Evolutionary conservation across 2,329 filamentous ascomycete genomes (phyloP), one percentile per base, ranked within the genome.

Genomic region (Coniochaeta prunicola): DNA sequence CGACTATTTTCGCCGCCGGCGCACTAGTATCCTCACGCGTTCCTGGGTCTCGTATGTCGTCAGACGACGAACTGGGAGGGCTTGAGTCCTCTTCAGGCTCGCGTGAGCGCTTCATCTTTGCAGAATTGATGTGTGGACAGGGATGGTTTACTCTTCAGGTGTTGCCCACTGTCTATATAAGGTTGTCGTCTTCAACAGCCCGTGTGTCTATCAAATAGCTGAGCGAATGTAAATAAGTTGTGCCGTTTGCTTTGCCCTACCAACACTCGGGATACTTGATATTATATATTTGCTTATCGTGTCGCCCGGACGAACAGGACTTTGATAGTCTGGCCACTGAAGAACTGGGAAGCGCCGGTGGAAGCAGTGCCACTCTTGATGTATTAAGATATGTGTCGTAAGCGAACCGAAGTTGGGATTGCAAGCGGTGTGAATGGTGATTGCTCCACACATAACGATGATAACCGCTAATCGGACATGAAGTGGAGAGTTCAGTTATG

Each of bases 61-160:
- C 34, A n/a, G 53, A 19, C 8, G 15, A 21, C 21, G 36, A 21
- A 26, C 64, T 58, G 17, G 55, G 33, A 19, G 62, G 59, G 56
- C 53, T 60, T 48, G 57, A 30, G 50, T 75, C 73, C 69, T 81
- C 78, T 71, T 82, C 79, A 65, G 75, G 74, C 75, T 83, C 81
- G 74, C 82, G 81, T 80, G 81, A 81, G 76, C 83, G 83, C 78
- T 85, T 85, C 83, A 85, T 85, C 70, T 30, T 70, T 74, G 57
- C 19, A 34, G 33, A 53, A 53, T 58, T n/a, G 45, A 58, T n/a
- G 24, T 17, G 24, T 42, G 36, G 17, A 42, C 34, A 28, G 36
- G 54, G 54, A 21, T 30, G 17, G 31, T 50, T 42, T 61, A 45
- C 30, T 34, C 56, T 56, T 48, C 45, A 50, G 48, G 4, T 58